Conservation (phyloP, 1,139 yeast species). For the Saccharomyces pastorianus region DNA sequence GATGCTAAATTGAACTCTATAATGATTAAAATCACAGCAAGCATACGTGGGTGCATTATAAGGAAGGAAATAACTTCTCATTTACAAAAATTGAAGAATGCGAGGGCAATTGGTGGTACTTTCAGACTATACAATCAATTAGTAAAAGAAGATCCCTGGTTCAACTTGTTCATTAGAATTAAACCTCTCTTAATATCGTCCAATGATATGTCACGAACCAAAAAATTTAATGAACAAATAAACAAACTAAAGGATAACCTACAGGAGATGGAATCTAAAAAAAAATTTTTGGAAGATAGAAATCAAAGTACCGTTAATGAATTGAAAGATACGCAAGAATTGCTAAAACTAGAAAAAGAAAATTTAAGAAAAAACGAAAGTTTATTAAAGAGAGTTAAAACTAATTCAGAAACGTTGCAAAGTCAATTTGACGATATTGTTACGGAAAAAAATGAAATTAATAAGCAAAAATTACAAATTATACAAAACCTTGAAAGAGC, state of each 20-base stretch:
- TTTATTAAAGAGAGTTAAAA: constrained; percentile 31
- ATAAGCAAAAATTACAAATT: constrained; percentile 29
- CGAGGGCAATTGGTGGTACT: constrained; percentile 59
- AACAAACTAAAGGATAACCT: constrained; percentile 43
- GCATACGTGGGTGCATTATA: constrained; percentile 53
- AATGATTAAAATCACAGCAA: constrained; percentile 56
- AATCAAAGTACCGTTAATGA: constrained; percentile 33
- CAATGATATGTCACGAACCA: constrained; percentile 47
- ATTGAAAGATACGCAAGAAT: constrained; percentile 32
- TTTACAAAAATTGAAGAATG: constrained; percentile 59
- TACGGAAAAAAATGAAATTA: constrained; percentile 15
- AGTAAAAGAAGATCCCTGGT: constrained; percentile 73
- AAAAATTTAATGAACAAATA: constrained; percentile 53
- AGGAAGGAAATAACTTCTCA: constrained; percentile 46
- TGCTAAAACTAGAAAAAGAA: constrained; percentile 19
- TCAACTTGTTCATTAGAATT: constrained; percentile 58
- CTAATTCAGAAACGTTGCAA: constrained; percentile 10
- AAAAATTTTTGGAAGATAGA: constrained; percentile 25
- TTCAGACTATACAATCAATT: constrained; percentile 47
- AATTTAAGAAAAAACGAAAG: constrained; percentile 16
- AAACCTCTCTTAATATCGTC: constrained; percentile 74
- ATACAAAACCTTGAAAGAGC: constrained; percentile 20
- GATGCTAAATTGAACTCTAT: constrained; percentile 54
- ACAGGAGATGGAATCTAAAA: constrained; percentile 32
- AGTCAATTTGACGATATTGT: constrained; percentile 31